A percentile compares a stretch with the other conserved stretches of the same genome.
Evolutionary conservation across 257 asterid genomes (phyloP).

Genomic region (Solanum ossicruentum): DNA sequence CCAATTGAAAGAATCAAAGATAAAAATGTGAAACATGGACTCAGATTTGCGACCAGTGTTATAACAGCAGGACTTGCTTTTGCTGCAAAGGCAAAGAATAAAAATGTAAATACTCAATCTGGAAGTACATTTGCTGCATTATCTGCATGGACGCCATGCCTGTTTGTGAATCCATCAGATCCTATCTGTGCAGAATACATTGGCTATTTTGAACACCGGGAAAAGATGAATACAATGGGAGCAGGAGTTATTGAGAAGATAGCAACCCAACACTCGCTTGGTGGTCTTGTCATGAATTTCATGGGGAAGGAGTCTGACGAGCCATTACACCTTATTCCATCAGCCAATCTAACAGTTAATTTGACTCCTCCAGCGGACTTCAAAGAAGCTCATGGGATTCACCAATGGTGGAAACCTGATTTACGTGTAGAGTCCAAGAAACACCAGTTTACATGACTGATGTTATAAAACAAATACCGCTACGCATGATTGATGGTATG

Average conservation of each 20-base stretch:
- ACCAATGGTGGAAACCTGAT: conserved; percentile 87
- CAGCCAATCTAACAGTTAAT: conserved; percentile 54
- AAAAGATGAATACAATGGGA: conserved; percentile 68
- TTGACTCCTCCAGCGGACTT: conserved; percentile 33
- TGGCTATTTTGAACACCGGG: conserved; percentile 78
- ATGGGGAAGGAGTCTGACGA: conserved; percentile 60
- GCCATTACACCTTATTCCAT: conserved; percentile 75
- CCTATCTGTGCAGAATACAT: conserved; percentile 70
- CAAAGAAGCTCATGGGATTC: conserved; percentile 84
- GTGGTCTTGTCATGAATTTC: conserved; percentile 54
- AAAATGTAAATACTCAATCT: conserved; percentile 18
- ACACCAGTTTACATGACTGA: conserved; percentile 14
- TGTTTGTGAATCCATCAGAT: conserved; percentile 63
- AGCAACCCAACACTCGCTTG: conserved; percentile 75
- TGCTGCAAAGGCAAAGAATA: conserved; percentile 51
- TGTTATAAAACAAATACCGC: not conserved
- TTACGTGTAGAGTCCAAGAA: conserved; percentile 34
- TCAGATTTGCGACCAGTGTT: conserved; percentile 68
- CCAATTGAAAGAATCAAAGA: conserved; percentile 73
- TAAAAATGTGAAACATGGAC: conserved; percentile 57
- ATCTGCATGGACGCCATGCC: conserved; percentile 54
- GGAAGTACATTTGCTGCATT: conserved; percentile 34
- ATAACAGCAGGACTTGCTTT: conserved; percentile 81
- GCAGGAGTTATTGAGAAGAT: conserved; percentile 55
- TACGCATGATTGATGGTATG: not conserved